phyloP scores from a whole-genome alignment of 257 asterid genomes.

The Knoxia roxburghii region DNA sequence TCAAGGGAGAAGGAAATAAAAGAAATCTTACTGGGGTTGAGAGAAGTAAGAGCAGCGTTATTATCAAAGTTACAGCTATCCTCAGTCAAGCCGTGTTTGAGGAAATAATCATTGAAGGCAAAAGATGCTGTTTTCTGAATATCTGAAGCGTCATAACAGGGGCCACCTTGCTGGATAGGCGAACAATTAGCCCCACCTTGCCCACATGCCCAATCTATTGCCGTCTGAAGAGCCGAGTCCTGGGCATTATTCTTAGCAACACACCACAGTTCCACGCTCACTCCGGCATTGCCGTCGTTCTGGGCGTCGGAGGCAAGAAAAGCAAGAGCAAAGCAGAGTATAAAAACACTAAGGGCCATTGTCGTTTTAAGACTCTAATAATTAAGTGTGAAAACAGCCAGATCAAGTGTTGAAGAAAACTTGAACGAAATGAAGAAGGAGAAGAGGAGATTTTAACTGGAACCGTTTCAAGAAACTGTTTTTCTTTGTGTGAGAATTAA shows the following conservation, averaged over 20 bases:
- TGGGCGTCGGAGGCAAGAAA: constrained; percentile 35
- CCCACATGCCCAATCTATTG: constrained; percentile 87
- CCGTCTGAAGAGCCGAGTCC: constrained; percentile 64
- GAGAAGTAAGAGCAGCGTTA: constrained; percentile 69
- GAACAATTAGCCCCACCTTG: constrained; percentile 72
- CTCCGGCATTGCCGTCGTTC: constrained; percentile 30
- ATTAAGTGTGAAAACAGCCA: too few relatives aligned
- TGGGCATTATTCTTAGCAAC: constrained; percentile 91
- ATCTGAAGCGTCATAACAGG: constrained; percentile 76
- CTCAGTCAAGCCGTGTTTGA: constrained; percentile 42
- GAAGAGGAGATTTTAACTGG: not conserved
- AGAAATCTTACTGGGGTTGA: constrained; percentile 65
- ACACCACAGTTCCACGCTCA: constrained; percentile 67
- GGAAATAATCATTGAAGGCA: constrained; percentile 72
- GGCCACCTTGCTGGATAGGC: constrained; percentile 66
- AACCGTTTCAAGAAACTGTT: not conserved
- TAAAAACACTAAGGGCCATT: constrained; percentile 15
- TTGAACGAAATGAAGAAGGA: not conserved
- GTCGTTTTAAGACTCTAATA: not conserved
- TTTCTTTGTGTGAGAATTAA: not conserved
- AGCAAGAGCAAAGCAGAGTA: constrained; percentile 5
- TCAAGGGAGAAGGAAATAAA: not conserved
- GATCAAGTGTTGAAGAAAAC: too few relatives aligned
- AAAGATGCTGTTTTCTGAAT: constrained; percentile 68
- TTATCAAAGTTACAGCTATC: constrained; percentile 57